Conservation (phyloP, 768 basidiomycete species). For the Pisolithus marmoratus region DNA sequence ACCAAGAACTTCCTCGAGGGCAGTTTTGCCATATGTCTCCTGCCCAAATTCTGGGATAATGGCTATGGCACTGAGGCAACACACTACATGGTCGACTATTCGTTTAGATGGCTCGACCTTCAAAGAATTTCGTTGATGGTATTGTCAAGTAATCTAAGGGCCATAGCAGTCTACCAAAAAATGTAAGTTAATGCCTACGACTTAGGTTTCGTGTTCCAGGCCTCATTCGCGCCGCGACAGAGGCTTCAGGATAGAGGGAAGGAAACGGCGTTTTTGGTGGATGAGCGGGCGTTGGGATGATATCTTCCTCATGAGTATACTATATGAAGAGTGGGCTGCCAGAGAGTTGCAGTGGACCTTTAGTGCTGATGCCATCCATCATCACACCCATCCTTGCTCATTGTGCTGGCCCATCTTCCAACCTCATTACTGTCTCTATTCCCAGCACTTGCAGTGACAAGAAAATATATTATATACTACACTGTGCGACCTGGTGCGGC, state of each 20-base stretch:
- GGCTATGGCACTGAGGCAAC: constrained; percentile 40
- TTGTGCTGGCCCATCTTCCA: neutral
- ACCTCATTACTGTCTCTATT: neutral
- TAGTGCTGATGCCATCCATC: neutral
- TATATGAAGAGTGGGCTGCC: constrained; percentile 36
- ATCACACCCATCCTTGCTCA: neutral
- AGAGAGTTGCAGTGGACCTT: constrained; percentile 12
- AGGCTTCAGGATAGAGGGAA: constrained; percentile 38
- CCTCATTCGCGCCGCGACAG: constrained; percentile 14
- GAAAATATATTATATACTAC: no score
- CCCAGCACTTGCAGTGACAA: no score
- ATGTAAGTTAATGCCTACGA: constrained; percentile 28
- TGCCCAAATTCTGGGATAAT: constrained; percentile 29
- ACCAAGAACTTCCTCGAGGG: constrained; percentile 26
- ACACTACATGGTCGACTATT: constrained; percentile 35
- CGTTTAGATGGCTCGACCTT: constrained; percentile 34
- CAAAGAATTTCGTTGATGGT: constrained; percentile 38
- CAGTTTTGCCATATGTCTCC: constrained; percentile 27
- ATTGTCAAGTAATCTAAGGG: constrained; percentile 33
- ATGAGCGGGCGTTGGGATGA: constrained; percentile 34
- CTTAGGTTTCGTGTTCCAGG: neutral
- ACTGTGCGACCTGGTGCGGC: no score
- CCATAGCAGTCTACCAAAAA: constrained; percentile 36
- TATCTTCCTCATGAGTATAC: constrained; percentile 32
- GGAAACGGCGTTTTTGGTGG: constrained; percentile 32